Evolutionary conservation across 495 filamentous ascomycete genomes (phyloP).

Genomic region (Tuber umbilicatum): DNA sequence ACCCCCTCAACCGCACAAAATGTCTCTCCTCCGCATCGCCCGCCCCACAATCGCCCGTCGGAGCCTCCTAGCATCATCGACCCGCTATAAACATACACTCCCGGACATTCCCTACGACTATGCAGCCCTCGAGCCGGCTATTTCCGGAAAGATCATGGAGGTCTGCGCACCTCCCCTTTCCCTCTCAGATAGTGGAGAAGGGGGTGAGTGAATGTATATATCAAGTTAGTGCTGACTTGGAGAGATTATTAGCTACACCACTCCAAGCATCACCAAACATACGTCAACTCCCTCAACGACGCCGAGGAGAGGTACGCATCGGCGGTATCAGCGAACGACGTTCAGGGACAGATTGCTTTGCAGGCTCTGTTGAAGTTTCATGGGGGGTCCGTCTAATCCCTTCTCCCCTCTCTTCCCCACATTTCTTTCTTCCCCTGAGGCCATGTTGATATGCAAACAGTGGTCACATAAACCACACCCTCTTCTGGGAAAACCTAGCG

Average conservation of each 20-base stretch:
- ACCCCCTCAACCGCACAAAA: slow-evolving; percentile 1
- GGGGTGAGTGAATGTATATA: background rate
- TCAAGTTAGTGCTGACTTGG: slow-evolving; percentile 43
- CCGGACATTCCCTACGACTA: slow-evolving; percentile 92
- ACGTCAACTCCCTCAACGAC: slow-evolving; percentile 66
- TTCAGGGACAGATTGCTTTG: slow-evolving; percentile 65
- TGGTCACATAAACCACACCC: slow-evolving; percentile 86
- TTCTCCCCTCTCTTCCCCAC: background rate
- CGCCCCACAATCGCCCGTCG: slow-evolving; percentile 42
- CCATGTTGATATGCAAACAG: slow-evolving; percentile 38
- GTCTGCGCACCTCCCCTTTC: slow-evolving; percentile 13
- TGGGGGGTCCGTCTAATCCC: slow-evolving; percentile 50
- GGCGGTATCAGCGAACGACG: slow-evolving; percentile 55
- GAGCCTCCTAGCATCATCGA: slow-evolving; percentile 59
- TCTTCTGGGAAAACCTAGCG: slow-evolving; percentile 98
- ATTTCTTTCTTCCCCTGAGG: background rate
- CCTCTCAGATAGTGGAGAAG: background rate
- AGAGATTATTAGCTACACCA: slow-evolving; percentile 61
- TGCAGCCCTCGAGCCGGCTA: slow-evolving; percentile 84
- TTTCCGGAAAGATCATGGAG: slow-evolving; percentile 98
- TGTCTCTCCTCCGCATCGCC: slow-evolving; percentile 50
- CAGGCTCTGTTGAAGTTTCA: slow-evolving; percentile 93
- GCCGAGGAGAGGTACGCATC: slow-evolving; percentile 56
- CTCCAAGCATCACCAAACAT: slow-evolving; percentile 71
- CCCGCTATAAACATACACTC: slow-evolving; percentile 81